Evolutionary conservation across 2,329 filamentous ascomycete species (phyloP), one percentile per base, ranked within the genome.

Genomic region (Sporothrix humicola): DNA sequence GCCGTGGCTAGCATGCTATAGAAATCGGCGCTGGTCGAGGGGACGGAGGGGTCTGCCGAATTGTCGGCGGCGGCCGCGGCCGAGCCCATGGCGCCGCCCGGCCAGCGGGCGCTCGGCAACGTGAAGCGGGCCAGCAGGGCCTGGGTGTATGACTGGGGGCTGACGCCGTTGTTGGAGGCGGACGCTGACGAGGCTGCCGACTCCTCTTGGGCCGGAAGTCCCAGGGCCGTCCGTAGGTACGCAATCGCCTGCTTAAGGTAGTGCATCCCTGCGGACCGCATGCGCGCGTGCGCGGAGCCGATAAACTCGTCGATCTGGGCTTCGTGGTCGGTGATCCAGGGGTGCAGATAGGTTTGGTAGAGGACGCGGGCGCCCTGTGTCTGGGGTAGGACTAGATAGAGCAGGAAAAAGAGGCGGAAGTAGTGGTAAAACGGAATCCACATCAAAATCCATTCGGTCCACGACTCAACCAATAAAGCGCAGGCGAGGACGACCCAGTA

Each of bases 341-440:
- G 95, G 82, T 97, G 92, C 75, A 98, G 86, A 81, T 96, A 90
- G 75, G 90, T 87, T 79, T 94, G 90, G 85, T 98, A 99, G 76
- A 98, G 86, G 78, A 92, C 84, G 75, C 92, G 92, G 73, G 95
- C 94, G 81, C 96, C 96, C 81, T 98, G 95, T n/a, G 94, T 96
- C 82, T 97, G 95, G 0, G 95, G 96, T n/a, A 97, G 90, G 79
- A 98, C 94, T 75, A 99, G 93, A 85, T 98, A 99, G 77, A 96
- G 90, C 80, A 98, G 90, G 83, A 96, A 92, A 80, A 91, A 85
- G 72, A 98, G 89, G 77, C 96, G 94, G 79, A 97, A 86, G 88
- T 95, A 98, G 78, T 93, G 89, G 84, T 98, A 99, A 82, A 98
- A 97, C 2, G 96, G 96, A 52, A 98, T 85, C 92, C 94, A 98